phyloP scores from a whole-genome alignment of 306 rosid species.

The Prunus armeniaca region DNA sequence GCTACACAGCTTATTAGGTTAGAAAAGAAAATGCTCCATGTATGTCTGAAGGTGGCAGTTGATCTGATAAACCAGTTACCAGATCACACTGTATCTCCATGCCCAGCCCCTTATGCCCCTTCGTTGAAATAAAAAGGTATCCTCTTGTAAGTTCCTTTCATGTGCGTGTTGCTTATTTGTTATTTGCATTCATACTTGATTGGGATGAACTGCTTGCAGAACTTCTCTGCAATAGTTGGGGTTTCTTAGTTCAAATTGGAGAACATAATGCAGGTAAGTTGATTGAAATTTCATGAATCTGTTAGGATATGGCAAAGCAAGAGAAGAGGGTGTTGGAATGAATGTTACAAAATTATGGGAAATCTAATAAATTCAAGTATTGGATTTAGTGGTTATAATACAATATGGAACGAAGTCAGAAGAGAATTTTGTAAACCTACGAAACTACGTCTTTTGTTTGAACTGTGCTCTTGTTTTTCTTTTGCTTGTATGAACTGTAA shows the following conservation, averaged over 20 bases:
- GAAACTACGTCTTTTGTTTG: not conserved
- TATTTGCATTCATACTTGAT: slow-evolving; percentile 9
- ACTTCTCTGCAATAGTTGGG: slow-evolving; percentile 20
- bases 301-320: not conserved
- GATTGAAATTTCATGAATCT: slow-evolving; percentile 9
- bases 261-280: slow-evolving; percentile 32
- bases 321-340: not conserved
- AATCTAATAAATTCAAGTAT: not conserved
- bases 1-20: slow-evolving; percentile 73
- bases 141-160: not conserved
- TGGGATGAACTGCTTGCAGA: slow-evolving; percentile 17
- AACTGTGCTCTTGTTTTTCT: not conserved
- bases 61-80: slow-evolving; percentile 74
- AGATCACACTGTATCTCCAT: slow-evolving; percentile 70
- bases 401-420: not conserved
- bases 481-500: not conserved
- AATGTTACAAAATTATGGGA: not conserved
- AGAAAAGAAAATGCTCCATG: slow-evolving; percentile 90
- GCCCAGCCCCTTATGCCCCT: slow-evolving; percentile 91
- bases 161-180: not conserved
- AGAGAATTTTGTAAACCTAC: not conserved
- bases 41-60: slow-evolving; percentile 65
- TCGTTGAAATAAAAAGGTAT: slow-evolving; percentile 61
- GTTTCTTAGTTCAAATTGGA: slow-evolving; percentile 22
- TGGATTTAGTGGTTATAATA: too few relatives aligned